A percentile compares a stretch with the other conserved stretches of the same genome.
phyloP scores from a whole-genome alignment of 2,329 filamentous ascomycete genomes.

The Colletotrichum karsti region DNA sequence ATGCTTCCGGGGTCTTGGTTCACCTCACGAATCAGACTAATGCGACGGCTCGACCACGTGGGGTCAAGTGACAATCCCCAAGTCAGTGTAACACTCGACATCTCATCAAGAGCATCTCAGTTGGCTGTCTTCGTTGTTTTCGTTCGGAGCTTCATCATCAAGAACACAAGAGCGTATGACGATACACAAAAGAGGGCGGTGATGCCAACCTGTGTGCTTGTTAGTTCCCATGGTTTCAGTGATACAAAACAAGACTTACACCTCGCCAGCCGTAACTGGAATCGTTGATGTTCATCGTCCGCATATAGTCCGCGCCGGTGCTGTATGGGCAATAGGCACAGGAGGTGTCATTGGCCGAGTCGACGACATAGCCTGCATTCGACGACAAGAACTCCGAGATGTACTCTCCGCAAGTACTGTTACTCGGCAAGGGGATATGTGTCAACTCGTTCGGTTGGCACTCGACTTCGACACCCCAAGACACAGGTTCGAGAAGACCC shows the following conservation, averaged over 20 bases:
- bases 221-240: background rate
- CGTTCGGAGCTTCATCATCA: slow-evolving; percentile 57
- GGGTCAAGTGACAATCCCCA: no score
- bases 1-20: background rate
- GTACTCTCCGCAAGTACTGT: slow-evolving; percentile 1
- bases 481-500: slow-evolving; percentile 43
- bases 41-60: background rate
- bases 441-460: slow-evolving; percentile 42
- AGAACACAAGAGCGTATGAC: slow-evolving; percentile 51
- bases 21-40: background rate
- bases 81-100: no score
- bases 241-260: slow-evolving; percentile 6
- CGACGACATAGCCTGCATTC: background rate
- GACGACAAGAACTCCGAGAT: background rate
- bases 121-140: slow-evolving; percentile 51
- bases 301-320: slow-evolving; percentile 29
- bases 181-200: slow-evolving; percentile 51
- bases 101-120: background rate
- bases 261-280: slow-evolving; percentile 30
- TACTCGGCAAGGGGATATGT: background rate
- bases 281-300: slow-evolving; percentile 30
- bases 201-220: slow-evolving; percentile 36
- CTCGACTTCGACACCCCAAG: slow-evolving; percentile 47
- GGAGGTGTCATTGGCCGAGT: background rate
- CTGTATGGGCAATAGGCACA: slow-evolving; percentile 30